phyloP scores from a whole-genome alignment of 176 grass and related monocot genomes.

The Rhynchospora tenuis region DNA sequence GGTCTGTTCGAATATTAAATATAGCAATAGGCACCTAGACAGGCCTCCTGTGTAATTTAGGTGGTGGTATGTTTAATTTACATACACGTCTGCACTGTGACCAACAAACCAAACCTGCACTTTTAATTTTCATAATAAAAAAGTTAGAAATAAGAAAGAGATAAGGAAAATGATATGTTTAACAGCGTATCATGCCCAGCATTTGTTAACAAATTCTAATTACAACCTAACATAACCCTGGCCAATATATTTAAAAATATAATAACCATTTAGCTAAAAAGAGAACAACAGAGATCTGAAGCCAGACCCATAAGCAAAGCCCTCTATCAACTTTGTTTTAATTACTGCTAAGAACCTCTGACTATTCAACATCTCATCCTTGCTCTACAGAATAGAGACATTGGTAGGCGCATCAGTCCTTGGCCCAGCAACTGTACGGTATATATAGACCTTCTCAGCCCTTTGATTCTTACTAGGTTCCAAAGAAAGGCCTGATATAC shows the following conservation, averaged over 20 bases:
- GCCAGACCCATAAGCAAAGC: neutral
- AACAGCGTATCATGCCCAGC: neutral
- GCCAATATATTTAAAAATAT: neutral
- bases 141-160: neutral
- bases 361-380: neutral
- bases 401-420: constrained; percentile 69
- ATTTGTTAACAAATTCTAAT: neutral
- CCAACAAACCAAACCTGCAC: neutral
- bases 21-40: too few relatives aligned
- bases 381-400: constrained; percentile 70
- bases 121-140: neutral
- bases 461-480: constrained; percentile 10
- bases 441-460: constrained; percentile 77
- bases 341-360: neutral
- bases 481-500: constrained; percentile 22
- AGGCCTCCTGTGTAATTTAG: too few relatives aligned
- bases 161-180: neutral
- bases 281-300: neutral
- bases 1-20: too few relatives aligned
- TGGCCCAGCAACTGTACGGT: constrained; percentile 57
- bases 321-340: neutral
- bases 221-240: neutral
- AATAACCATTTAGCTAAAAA: neutral
- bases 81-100: too few relatives aligned
- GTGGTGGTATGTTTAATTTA: too few relatives aligned